Base-by-base conservation (phyloP, 441 rosid genomes). In the Cnidoscolus chayamansa region DNA sequence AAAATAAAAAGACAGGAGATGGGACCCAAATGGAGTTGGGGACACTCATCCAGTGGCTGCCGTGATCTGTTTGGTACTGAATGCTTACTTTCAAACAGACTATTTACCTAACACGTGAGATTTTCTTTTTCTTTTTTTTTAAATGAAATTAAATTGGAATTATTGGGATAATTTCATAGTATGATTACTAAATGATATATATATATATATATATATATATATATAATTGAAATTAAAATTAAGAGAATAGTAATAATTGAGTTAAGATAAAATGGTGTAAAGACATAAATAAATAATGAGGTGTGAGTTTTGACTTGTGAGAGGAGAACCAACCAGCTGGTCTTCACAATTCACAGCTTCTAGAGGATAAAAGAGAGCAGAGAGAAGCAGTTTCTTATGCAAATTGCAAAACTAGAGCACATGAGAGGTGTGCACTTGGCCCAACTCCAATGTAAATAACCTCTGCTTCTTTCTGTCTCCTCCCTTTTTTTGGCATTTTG, bases 381-480 rank as follows among this genome's bases (percentile, higher is more conserved):
- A 40, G 45, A 40, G 45, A 40, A 35, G 4, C 7, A 63, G 2
- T 56, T 59, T 30, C 37, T 12, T 59, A 19, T 57, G 12, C 57
- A 8, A 19, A 37, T 8, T 9, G 30, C 8, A 49, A 59, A 59
- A 47, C 47, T 11, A 71, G 66, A 72, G 74, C 83, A 75, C 87
- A 78, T 79, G 89, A 69, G 74, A 80, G 72, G 67, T 58, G 78
- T 51, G 83, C 55, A 12, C 13, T 49, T 50, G 16, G 4, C 3
- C 54, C 81, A 68, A 58, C 65, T 43, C 58, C 76, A 53, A 20
- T 74, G 43, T 25, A 40, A 74, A 45, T 61, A 15, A 57, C 48
- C 45, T 30, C 71, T 65, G 67, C 68, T 1, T 19, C 63, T 59
- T 68, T 64, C 43, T 47, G 56, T 51, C 49, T 40, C 60, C 65